Conservation (phyloP, 495 filamentous ascomycete species). For the Hypoxylon cercidicola region DNA sequence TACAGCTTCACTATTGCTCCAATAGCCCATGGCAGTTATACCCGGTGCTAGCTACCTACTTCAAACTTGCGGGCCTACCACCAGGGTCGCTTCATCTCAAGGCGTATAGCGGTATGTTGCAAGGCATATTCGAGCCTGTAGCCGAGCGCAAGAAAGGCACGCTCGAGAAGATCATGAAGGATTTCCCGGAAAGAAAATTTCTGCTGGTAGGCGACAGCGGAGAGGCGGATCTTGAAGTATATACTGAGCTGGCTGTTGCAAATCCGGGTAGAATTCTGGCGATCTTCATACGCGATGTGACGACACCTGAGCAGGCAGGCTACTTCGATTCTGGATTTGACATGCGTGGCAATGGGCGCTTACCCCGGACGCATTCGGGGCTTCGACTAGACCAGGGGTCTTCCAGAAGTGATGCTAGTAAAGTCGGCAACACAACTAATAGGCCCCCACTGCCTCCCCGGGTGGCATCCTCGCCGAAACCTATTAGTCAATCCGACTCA, state of each 20-base stretch:
- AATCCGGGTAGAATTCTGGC: slow-evolving; percentile 82
- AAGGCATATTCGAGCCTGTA: slow-evolving; percentile 97
- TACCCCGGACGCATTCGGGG: slow-evolving; percentile 15
- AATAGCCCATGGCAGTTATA: slow-evolving; percentile 97
- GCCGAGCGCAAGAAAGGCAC: slow-evolving; percentile 91
- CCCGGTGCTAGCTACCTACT: slow-evolving; percentile 84
- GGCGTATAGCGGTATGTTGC: slow-evolving; percentile 92
- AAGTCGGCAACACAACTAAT: slow-evolving; percentile 42
- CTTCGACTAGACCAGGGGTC: slow-evolving; percentile 34
- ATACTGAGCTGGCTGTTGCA: slow-evolving; percentile 87
- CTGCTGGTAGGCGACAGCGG: slow-evolving; percentile 94
- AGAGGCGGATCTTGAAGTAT: slow-evolving; percentile 96
- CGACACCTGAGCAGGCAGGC: slow-evolving; percentile 71
- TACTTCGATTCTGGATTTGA: slow-evolving; percentile 82
- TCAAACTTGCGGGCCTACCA: slow-evolving; percentile 81
- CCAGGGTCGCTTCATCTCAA: slow-evolving; percentile 93
- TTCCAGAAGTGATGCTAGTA: slow-evolving; percentile 38
- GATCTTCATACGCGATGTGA: slow-evolving; percentile 95
- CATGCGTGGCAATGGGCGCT: slow-evolving; percentile 24
- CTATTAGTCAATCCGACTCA: slow-evolving; percentile 52
- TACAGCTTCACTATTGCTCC: slow-evolving; percentile 89
- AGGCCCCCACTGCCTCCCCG: slow-evolving; percentile 53
- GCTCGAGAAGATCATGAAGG: slow-evolving; percentile 82
- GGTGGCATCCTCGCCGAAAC: slow-evolving; percentile 19
- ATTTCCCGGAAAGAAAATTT: slow-evolving; percentile 91